phyloP scores from a whole-genome alignment of 176 grass and related monocot species.

The Otatea glauca region DNA sequence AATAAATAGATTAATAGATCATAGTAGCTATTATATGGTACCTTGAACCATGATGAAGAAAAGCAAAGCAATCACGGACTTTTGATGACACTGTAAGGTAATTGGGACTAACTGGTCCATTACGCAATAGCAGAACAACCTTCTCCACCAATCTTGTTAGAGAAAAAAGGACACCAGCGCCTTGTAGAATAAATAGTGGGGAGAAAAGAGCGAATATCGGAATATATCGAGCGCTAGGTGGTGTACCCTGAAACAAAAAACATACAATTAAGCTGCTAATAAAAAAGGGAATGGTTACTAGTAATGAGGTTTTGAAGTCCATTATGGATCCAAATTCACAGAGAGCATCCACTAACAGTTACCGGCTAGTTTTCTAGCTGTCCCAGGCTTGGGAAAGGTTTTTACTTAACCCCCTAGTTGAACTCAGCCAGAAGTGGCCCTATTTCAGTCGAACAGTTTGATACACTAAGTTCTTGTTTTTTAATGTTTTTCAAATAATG shows the following conservation, averaged over 20 bases:
- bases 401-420: neutral
- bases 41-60: constrained; percentile 95
- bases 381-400: neutral
- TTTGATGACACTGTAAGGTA: constrained; percentile 70
- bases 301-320: constrained; percentile 3
- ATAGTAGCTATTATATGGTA: constrained; percentile 41
- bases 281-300: constrained; percentile 1
- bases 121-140: constrained; percentile 77
- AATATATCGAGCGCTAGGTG: constrained; percentile 74
- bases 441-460: neutral
- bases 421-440: neutral
- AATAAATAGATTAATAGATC: constrained; percentile 15
- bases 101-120: constrained; percentile 68
- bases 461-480: neutral
- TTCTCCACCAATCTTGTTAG: constrained; percentile 90
- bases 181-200: constrained; percentile 92
- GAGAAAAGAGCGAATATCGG: constrained; percentile 86
- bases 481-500: constrained; percentile 16
- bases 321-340: constrained; percentile 14
- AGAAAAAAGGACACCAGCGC: constrained; percentile 75
- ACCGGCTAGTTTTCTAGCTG: constrained; percentile 4
- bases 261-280: constrained; percentile 26
- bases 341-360: neutral
- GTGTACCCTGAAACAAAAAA: constrained; percentile 75
- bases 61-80: constrained; percentile 84